Conservation (phyloP, 495 filamentous ascomycete genomes). For the Talaromyces proteolyticus region DNA sequence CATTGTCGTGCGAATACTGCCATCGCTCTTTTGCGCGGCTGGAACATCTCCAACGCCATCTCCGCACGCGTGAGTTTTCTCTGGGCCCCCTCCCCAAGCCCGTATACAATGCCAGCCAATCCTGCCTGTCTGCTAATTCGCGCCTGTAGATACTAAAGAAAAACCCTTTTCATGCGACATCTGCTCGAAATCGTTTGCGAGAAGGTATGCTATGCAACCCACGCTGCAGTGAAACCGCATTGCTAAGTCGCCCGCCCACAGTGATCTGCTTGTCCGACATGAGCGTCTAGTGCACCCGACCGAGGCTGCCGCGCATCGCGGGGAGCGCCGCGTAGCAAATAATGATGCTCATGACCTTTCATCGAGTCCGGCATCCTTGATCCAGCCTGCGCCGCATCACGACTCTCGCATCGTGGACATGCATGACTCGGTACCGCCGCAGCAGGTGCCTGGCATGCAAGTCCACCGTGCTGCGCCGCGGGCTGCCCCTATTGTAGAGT, state of each 20-base stretch:
- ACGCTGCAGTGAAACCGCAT: not conserved
- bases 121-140: slow-evolving; percentile 3
- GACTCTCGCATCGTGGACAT: slow-evolving; percentile 44
- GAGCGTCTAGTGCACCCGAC: slow-evolving; percentile 68
- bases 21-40: slow-evolving; percentile 43
- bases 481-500: slow-evolving; percentile 37
- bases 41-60: slow-evolving; percentile 49
- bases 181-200: slow-evolving; percentile 44
- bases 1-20: slow-evolving; percentile 44
- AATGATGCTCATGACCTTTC: slow-evolving; percentile 23
- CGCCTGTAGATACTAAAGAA: slow-evolving; percentile 43
- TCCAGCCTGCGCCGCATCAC: slow-evolving; percentile 29
- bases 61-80: slow-evolving; percentile 49
- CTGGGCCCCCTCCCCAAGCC: slow-evolving; percentile 13
- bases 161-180: slow-evolving; percentile 51
- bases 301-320: slow-evolving; percentile 41
- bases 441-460: slow-evolving; percentile 13
- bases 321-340: slow-evolving; percentile 28
- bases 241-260: too few species aligned
- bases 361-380: slow-evolving; percentile 30
- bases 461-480: not conserved
- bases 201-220: slow-evolving; percentile 28
- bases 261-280: slow-evolving; percentile 67
- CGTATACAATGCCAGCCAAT: not conserved
- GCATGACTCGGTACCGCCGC: slow-evolving; percentile 36